These are phyloP conservation scores for Uronychia setigera DNA, from an alignment of 73 alveolate species.

Conservation along the genomic window DNA sequence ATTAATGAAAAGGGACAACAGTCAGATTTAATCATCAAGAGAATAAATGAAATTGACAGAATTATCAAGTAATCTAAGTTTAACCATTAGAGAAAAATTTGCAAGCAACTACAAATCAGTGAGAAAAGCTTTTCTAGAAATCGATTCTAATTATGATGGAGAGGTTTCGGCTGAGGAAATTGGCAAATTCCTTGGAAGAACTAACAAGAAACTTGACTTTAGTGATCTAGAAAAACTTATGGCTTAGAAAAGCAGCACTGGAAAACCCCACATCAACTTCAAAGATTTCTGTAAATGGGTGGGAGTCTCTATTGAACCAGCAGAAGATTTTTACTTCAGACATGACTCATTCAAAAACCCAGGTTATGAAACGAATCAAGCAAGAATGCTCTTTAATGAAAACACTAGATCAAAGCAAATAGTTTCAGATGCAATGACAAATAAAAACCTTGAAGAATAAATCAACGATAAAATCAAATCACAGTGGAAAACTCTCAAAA, in stretches of 20 bases:
- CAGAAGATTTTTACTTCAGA: constrained; percentile 59
- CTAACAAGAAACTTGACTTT: constrained; percentile 53
- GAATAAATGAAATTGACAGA: background rate
- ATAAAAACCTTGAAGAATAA: constrained; percentile 21
- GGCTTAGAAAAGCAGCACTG: constrained; percentile 13
- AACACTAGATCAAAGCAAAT: background rate
- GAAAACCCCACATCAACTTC: constrained; percentile 19
- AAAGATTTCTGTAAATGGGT: constrained; percentile 60
- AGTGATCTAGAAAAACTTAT: constrained; percentile 47
- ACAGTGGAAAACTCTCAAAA: constrained; percentile 63
- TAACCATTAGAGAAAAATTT: constrained; percentile 42
- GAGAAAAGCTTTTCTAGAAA: constrained; percentile 58
- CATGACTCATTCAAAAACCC: constrained; percentile 55
- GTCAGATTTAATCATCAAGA: background rate
- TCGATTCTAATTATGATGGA: constrained; percentile 55
- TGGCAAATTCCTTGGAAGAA: constrained; percentile 29
- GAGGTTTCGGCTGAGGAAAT: constrained; percentile 47
- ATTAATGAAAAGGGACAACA: background rate
- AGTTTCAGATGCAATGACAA: background rate
- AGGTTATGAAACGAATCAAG: constrained; percentile 27
- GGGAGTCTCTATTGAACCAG: constrained; percentile 51
- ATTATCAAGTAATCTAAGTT: constrained; percentile 5
- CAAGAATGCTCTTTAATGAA: background rate
- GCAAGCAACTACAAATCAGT: constrained; percentile 56
- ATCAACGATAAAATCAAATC: constrained; percentile 34